Conservation (phyloP, 192 early-diverging fungal genomes). For the Coemansia sp. region DNA sequence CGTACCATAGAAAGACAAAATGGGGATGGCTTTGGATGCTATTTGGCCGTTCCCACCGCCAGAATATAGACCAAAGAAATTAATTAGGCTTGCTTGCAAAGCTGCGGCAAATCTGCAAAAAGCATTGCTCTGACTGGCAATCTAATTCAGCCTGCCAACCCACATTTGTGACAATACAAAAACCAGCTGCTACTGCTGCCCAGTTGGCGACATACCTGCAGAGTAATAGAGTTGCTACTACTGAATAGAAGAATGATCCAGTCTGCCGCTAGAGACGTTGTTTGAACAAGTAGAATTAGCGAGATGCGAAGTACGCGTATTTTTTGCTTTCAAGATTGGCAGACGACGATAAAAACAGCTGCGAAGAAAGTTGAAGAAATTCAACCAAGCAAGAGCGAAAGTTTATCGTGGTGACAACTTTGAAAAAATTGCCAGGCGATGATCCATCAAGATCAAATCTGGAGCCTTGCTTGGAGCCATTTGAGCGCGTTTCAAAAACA, state of each 20-base stretch:
- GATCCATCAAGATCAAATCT: background rate
- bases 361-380: slow-evolving; percentile 5
- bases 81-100: background rate
- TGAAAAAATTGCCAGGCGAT: background rate
- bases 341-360: slow-evolving; percentile 2
- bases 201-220: slow-evolving; percentile 6
- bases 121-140: too few species aligned
- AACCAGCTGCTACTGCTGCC: background rate
- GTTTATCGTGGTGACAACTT: background rate
- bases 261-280: slow-evolving; percentile 3
- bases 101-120: too few species aligned
- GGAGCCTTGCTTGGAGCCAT: background rate
- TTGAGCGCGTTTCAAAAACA: too few species aligned
- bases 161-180: too few species aligned
- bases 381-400: background rate
- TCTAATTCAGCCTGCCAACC: too few species aligned
- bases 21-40: background rate
- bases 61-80: background rate
- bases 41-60: background rate
- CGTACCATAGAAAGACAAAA: background rate
- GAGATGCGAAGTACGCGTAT: slow-evolving; percentile 6
- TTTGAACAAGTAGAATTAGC: background rate
- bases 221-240: slow-evolving; percentile 8
- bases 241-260: slow-evolving; percentile 2
- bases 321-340: slow-evolving; percentile 2